phyloP scores from a whole-genome alignment of 768 basidiomycete genomes.

The Termitomyces sp. region DNA sequence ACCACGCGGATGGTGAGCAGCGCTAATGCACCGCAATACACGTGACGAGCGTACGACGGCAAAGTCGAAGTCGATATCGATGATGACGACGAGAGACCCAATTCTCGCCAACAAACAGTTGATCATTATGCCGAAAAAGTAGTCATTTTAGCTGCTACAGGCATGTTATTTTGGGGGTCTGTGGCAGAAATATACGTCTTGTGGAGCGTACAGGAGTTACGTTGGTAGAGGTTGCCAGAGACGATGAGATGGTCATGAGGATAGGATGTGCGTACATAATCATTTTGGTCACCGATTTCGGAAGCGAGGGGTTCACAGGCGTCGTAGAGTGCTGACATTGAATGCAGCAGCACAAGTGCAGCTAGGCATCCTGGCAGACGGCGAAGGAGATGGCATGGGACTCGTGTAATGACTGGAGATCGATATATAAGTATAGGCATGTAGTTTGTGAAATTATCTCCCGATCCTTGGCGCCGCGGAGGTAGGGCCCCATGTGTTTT shows the following conservation, averaged over 20 bases:
- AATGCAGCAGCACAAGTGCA: background rate
- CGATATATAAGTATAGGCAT: too few relatives aligned
- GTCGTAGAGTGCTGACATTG: background rate
- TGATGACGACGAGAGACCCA: background rate
- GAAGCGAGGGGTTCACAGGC: too few relatives aligned
- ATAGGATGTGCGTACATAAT: too few relatives aligned
- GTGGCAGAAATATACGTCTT: background rate
- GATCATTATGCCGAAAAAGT: too few relatives aligned
- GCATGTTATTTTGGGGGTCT: background rate
- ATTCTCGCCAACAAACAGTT: background rate
- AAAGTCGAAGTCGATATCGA: background rate
- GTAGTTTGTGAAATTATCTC: too few relatives aligned
- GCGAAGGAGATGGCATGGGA: too few relatives aligned
- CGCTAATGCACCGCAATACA: background rate
- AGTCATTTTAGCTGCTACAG: background rate
- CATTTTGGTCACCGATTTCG: too few relatives aligned
- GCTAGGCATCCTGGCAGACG: background rate
- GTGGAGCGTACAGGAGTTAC: background rate
- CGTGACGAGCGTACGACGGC: background rate
- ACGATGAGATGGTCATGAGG: background rate
- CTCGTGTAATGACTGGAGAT: too few relatives aligned
- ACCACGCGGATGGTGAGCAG: too few relatives aligned
- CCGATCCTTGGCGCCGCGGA: too few relatives aligned
- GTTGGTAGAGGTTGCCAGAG: background rate
- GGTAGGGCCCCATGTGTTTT: too few relatives aligned